Evolutionary conservation across 768 basidiomycete genomes (phyloP).

Genomic region (Phaeotremella fagi): DNA sequence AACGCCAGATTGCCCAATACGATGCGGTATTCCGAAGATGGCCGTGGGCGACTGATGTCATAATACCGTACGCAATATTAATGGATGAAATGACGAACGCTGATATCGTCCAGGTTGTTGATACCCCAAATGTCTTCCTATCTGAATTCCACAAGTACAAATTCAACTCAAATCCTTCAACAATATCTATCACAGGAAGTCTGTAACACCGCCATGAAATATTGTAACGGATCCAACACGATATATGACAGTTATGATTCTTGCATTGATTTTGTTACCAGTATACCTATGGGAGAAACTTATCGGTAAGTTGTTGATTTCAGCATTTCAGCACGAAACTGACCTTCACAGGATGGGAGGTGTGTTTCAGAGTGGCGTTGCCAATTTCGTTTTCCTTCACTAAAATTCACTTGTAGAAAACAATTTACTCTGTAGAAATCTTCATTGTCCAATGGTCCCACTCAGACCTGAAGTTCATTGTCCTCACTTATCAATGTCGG

Average conservation of each 20-base stretch:
- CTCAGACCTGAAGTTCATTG: slow-evolving; percentile 21
- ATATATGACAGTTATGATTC: slow-evolving; percentile 22
- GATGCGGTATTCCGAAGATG: slow-evolving; percentile 21
- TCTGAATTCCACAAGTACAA: slow-evolving; percentile 8
- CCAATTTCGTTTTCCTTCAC: too few species aligned
- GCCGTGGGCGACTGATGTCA: slow-evolving; percentile 22
- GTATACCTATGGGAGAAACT: slow-evolving; percentile 6
- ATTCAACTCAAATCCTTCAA: slow-evolving; percentile 15
- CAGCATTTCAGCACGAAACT: not conserved
- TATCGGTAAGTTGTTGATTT: slow-evolving; percentile 6
- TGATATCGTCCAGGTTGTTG: slow-evolving; percentile 10
- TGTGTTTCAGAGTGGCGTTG: not conserved
- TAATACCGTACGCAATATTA: slow-evolving; percentile 15
- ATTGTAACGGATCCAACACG: slow-evolving; percentile 18
- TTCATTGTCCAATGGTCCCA: slow-evolving; percentile 22
- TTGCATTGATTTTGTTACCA: slow-evolving; percentile 6
- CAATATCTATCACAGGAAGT: slow-evolving; percentile 16
- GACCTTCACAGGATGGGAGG: slow-evolving; percentile 2
- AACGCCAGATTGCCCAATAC: slow-evolving; percentile 12
- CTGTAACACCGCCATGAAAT: slow-evolving; percentile 8
- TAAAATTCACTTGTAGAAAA: slow-evolving; percentile 10
- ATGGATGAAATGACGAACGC: not conserved
- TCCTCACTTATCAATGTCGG: slow-evolving; percentile 20
- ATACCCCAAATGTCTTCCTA: slow-evolving; percentile 23
- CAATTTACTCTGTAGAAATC: slow-evolving; percentile 24